Evolutionary conservation across 371 early-diverging fungal species (phyloP), one percentile per base, ranked within the genome.

Genomic region (Apophysomyces sp.): DNA sequence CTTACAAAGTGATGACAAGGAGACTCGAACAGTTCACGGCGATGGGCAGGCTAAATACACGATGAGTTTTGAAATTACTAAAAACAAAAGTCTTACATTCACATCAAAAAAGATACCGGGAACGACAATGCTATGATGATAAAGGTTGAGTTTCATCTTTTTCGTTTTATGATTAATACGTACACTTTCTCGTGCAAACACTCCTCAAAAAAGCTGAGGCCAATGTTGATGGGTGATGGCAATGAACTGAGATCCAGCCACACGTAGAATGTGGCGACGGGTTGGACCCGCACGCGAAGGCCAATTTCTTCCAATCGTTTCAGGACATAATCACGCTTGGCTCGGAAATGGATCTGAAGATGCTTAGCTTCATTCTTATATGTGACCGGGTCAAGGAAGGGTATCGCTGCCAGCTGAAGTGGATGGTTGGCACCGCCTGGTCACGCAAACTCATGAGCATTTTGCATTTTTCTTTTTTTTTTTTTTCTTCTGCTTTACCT

Each of bases 31-130:
- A 82, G 62, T 51, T 82, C 82, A 62, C 82, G 76, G 27, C 82
- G 74, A 13, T 71, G 60, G 9, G 78, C 76, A 52, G 82, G 82
- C 69, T 74, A 41, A 5, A 51, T 27, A 24, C n/a, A 21, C 27
- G 53, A 39, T 30, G 4, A 27, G 15, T 16, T 57, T n/a, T 7
- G 4, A 30, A 41, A 51, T 44, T 15, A 32, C 27, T 11, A n/a
- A 26, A 24, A 16, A 24, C 28, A 11, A 11, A 32, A 28, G 41
- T 57, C 71, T 68, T 71, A 74, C 74, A 29, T 82, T 82, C 39
- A 82, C 73, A 62, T 82, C 82, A 55, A 82, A 82, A 68, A 78
- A 78, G 39, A 79, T 76, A 39, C 77, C 80, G n/a, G 80, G 80
- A 27, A 79, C 81, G n/a, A 76, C 61, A 55, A 67, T 71, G 16